Evolutionary conservation across 2,329 filamentous ascomycete genomes (phyloP).

Genomic region (Arthrobotrys sinensis): DNA sequence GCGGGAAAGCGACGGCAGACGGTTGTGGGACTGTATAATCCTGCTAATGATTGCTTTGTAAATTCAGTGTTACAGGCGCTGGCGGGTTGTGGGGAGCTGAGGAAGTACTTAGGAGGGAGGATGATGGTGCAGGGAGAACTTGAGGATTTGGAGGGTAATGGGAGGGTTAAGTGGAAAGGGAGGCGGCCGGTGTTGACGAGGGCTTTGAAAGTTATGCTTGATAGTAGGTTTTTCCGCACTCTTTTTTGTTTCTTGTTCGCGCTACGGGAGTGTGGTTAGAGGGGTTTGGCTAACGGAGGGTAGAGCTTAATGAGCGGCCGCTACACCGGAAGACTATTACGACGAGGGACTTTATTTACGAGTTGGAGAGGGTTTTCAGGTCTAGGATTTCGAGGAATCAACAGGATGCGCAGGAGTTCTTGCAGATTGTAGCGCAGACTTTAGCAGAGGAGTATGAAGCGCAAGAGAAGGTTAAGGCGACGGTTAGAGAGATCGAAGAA

Average conservation of each 20-base stretch:
- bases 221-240: slow-evolving; percentile 68
- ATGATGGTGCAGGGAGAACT: slow-evolving; percentile 72
- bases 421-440: slow-evolving; percentile 92
- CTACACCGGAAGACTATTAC: slow-evolving; percentile 95
- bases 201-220: slow-evolving; percentile 91
- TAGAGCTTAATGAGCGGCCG: slow-evolving; percentile 86
- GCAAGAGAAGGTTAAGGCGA: slow-evolving; percentile 61
- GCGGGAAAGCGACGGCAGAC: slow-evolving; percentile 76
- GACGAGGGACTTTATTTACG: slow-evolving; percentile 84
- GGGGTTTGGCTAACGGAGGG: slow-evolving; percentile 63
- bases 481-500: slow-evolving; percentile 15
- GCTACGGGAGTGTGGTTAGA: slow-evolving; percentile 4
- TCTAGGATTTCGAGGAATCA: slow-evolving; percentile 94
- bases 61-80: slow-evolving; percentile 96
- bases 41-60: slow-evolving; percentile 90
- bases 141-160: slow-evolving; percentile 32
- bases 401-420: slow-evolving; percentile 96
- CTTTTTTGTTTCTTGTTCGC: slow-evolving; percentile 8
- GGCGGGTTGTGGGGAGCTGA: slow-evolving; percentile 88
- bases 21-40: slow-evolving; percentile 89
- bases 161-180: slow-evolving; percentile 45
- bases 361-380: slow-evolving; percentile 86
- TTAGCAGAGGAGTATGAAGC: slow-evolving; percentile 95
- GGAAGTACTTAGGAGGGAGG: slow-evolving; percentile 92
- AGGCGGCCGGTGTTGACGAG: slow-evolving; percentile 81